These are phyloP conservation scores for Aspergillus sojae DNA, from an alignment of 2,329 filamentous ascomycete species.

Conservation along the genomic window DNA sequence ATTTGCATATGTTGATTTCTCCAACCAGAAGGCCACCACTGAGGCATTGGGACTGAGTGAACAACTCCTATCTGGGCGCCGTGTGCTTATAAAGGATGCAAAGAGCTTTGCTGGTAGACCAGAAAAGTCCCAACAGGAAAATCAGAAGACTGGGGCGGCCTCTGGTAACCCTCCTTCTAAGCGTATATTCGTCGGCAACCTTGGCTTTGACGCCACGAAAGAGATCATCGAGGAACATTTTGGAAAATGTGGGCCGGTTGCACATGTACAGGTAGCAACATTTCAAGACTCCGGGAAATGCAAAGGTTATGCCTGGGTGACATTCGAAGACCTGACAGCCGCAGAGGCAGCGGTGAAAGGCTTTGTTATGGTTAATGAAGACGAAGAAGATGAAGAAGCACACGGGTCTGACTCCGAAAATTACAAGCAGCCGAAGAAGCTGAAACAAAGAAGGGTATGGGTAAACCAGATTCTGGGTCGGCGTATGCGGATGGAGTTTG, in stretches of 20 bases:
- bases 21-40: conserved; percentile 66
- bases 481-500: conserved; percentile 84
- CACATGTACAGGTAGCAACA: conserved; percentile 84
- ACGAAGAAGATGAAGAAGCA: conserved; percentile 45
- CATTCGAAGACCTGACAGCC: conserved; percentile 77
- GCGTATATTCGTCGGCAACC: conserved; percentile 85
- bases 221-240: conserved; percentile 82
- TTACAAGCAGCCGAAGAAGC: conserved; percentile 40
- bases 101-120: conserved; percentile 90
- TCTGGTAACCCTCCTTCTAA: conserved; percentile 70
- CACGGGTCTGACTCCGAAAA: conserved; percentile 46
- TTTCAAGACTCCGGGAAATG: conserved; percentile 98
- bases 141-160: conserved; percentile 32
- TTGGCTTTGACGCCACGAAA: conserved; percentile 79
- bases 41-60: conserved; percentile 87
- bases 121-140: conserved; percentile 59
- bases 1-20: conserved; percentile 95
- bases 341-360: conserved; percentile 79
- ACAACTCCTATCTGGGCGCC: conserved; percentile 72
- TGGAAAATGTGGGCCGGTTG: conserved; percentile 78
- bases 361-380: conserved; percentile 66
- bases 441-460: conserved; percentile 66
- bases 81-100: conserved; percentile 89
- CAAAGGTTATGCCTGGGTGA: conserved; percentile 96
- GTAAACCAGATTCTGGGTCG: conserved; percentile 82